Evolutionary conservation across 495 filamentous ascomycete species (phyloP), one percentile per base, ranked within the genome.

Genomic region (Hapsidospora chrysogenum): DNA sequence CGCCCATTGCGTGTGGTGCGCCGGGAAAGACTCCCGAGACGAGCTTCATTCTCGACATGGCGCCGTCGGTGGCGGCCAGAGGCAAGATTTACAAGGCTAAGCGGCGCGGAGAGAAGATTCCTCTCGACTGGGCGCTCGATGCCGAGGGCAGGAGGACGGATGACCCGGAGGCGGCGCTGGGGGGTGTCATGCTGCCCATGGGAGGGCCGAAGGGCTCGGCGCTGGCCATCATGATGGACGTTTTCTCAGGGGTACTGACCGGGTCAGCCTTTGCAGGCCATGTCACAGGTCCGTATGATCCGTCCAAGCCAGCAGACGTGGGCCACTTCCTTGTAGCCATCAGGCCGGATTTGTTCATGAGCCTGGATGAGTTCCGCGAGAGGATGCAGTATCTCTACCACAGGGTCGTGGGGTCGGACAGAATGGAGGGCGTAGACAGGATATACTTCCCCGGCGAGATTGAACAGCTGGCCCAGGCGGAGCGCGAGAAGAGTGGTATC

Each of bases 401-500:
- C 48, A 51, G 65, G 16, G 78, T 81, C 4, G 65, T 75, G 0
- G 68, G 63, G 5, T 66, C 63, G 0, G 71, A 82, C 16, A 80
- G 64, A 55, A 74, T 73, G 60, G 64, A 58, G 2, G 78, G 74
- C 0, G 75, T 83, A n/a, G 75, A 82, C 3, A 57, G 70, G 31
- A 80, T 85, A 6, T 85, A 80, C 45, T 85, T 81, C 47, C 79
- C 80, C 0, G 80, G 80, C 1, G 80, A 85, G 54, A 72, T 83
- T 39, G 80, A 85, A 56, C 71, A 74, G 45, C 39, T 76, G 31
- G 72, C 45, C 0, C 56, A 74, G 37, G 64, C 74, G 42, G 51
- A 68, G 41, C 61, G 80, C 20, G 33, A 61, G 22, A 47, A 39
- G 23, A 57, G 60, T 9, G 80, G 80, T 0, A 82, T 85, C 36